phyloP scores from a whole-genome alignment of 768 basidiomycete genomes.

The Tubosaeta sp. region DNA sequence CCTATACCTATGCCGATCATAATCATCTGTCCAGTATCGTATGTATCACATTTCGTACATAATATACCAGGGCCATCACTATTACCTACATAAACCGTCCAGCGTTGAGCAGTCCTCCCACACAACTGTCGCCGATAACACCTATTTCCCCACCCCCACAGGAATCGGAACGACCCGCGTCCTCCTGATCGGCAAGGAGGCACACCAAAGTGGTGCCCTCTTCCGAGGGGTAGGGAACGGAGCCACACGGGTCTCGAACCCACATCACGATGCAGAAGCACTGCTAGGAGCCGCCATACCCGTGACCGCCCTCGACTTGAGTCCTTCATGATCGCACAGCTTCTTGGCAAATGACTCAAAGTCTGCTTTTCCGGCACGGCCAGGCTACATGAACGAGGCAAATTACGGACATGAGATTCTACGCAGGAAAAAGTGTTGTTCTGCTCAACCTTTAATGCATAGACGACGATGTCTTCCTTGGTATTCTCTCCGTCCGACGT shows the following conservation, averaged over 20 bases:
- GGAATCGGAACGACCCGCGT: slow-evolving; percentile 19
- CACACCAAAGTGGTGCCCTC: background rate
- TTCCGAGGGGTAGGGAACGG: background rate
- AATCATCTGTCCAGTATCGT: no score
- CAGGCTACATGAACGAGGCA: slow-evolving; percentile 21
- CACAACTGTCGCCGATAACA: slow-evolving; percentile 1
- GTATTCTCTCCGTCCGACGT: slow-evolving; percentile 21
- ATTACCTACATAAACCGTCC: slow-evolving; percentile 21
- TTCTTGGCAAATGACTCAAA: slow-evolving; percentile 50
- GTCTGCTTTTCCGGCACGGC: slow-evolving; percentile 45
- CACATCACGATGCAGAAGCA: slow-evolving; percentile 13
- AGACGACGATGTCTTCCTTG: slow-evolving; percentile 48
- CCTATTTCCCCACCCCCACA: slow-evolving; percentile 15
- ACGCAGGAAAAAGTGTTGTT: background rate
- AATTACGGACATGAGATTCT: background rate
- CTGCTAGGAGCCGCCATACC: background rate
- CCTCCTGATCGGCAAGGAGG: slow-evolving; percentile 13
- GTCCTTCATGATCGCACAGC: slow-evolving; percentile 37
- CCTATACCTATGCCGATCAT: no score
- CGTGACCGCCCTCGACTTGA: slow-evolving; percentile 16
- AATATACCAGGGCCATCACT: background rate
- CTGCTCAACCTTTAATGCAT: slow-evolving; percentile 56
- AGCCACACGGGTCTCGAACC: background rate
- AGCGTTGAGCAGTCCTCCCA: slow-evolving; percentile 1
- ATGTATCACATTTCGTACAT: no score